phyloP scores from a whole-genome alignment of 2,329 filamentous ascomycete species.

The Aureobasidium melanogenum region DNA sequence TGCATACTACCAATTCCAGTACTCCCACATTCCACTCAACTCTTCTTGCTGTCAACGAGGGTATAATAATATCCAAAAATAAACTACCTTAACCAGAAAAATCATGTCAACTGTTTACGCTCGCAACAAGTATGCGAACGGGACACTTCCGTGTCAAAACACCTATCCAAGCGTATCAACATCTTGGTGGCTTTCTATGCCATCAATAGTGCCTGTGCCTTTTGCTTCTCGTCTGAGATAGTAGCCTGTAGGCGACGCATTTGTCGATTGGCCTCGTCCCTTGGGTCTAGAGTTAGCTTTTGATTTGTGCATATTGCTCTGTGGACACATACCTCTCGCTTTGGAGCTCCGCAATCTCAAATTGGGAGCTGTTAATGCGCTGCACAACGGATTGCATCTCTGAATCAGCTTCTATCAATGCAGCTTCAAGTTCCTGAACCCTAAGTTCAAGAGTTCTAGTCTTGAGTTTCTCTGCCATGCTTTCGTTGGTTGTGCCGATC shows the following conservation, averaged over 20 bases:
- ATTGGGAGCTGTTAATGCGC: conserved; percentile 73
- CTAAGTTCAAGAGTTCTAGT: no score
- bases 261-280: conserved; percentile 12
- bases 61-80: conserved; percentile 6
- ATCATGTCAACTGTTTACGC: neutral
- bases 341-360: conserved; percentile 72
- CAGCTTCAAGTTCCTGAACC: conserved; percentile 76
- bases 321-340: conserved; percentile 66
- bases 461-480: no score
- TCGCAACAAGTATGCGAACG: neutral
- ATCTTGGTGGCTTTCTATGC: neutral
- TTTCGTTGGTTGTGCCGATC: conserved; percentile 53
- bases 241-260: conserved; percentile 14
- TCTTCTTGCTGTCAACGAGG: neutral
- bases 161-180: neutral
- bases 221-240: conserved; percentile 14
- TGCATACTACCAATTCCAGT: neutral
- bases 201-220: conserved; percentile 12
- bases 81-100: neutral
- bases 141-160: neutral
- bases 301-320: conserved; percentile 28
- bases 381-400: conserved; percentile 80
- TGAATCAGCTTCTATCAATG: conserved; percentile 62
- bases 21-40: neutral
- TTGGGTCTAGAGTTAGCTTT: conserved; percentile 46